These are phyloP conservation scores for Fusarium tupiense DNA, from an alignment of 2,329 filamentous ascomycete genomes.

Conservation along the genomic window DNA sequence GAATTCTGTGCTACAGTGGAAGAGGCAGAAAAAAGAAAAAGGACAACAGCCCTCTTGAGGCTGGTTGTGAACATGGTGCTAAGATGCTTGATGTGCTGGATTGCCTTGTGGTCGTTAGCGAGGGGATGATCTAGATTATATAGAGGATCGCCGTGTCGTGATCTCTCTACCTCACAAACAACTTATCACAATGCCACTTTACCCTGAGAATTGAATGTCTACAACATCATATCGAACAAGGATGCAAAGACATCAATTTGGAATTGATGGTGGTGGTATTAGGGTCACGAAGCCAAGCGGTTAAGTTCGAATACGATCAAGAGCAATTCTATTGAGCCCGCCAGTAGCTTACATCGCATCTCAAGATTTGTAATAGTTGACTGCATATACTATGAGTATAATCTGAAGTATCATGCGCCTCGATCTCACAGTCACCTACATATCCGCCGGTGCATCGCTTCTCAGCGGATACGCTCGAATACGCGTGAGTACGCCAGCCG, in stretches of 20 bases:
- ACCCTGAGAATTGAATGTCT: fast-evolving
- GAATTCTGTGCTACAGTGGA: not conserved
- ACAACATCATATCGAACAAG: fast-evolving
- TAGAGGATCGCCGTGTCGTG: not conserved
- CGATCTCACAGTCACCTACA: too few relatives aligned
- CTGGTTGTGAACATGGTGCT: not conserved
- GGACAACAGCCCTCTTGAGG: not conserved
- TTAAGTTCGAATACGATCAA: too few relatives aligned
- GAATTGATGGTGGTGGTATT: not conserved
- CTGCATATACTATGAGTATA: fast-evolving
- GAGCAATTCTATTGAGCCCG: not conserved
- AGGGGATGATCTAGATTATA: not conserved
- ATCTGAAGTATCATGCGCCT: fast-evolving
- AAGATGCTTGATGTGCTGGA: not conserved
- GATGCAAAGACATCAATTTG: not conserved
- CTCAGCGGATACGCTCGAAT: not conserved
- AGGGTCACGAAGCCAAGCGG: too few relatives aligned
- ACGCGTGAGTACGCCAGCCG: constrained; percentile 11
- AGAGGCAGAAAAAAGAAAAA: not conserved
- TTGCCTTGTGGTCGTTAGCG: not conserved
- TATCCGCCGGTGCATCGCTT: not conserved
- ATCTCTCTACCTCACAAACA: not conserved
- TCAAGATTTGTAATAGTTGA: not conserved
- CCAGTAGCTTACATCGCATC: not conserved
- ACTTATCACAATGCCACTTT: not conserved